phyloP scores from a whole-genome alignment of 2,329 filamentous ascomycete genomes.

The Fusarium subtropicale region DNA sequence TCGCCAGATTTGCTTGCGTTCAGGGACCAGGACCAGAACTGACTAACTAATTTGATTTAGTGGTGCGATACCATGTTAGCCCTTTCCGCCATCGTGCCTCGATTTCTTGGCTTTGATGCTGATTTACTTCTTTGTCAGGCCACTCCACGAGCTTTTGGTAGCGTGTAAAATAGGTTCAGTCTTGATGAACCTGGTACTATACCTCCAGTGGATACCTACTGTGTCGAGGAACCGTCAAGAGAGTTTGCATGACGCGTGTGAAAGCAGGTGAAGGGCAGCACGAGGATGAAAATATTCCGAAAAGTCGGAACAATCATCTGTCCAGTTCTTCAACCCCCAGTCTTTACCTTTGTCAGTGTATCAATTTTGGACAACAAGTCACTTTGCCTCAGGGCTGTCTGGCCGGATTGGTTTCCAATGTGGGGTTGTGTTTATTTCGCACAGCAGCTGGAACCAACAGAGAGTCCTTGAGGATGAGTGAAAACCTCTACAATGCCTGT shows the following conservation, averaged over 20 bases:
- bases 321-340: neutral
- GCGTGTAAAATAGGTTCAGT: neutral
- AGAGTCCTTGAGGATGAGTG: conserved; percentile 3
- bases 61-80: neutral
- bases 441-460: neutral
- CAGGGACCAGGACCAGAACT: neutral
- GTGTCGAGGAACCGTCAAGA: conserved; percentile 6
- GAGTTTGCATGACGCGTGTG: conserved; percentile 7
- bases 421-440: neutral
- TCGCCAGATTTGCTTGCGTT: neutral
- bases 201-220: neutral
- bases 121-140: conserved; percentile 39
- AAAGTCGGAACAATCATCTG: neutral
- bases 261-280: conserved; percentile 21
- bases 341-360: neutral
- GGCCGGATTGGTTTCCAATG: neutral
- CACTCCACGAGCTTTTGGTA: conserved; percentile 11
- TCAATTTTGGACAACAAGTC: neutral
- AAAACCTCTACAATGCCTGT: conserved; percentile 6
- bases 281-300: conserved; percentile 26
- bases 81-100: neutral
- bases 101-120: conserved; percentile 20
- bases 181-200: neutral
- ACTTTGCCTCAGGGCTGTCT: neutral
- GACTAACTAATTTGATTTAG: neutral